Percentiles rank a stretch among this genome's conserved stretches.
Conservation (phyloP, 202 grass and related monocot species). For the Elaeis oleifera region DNA sequence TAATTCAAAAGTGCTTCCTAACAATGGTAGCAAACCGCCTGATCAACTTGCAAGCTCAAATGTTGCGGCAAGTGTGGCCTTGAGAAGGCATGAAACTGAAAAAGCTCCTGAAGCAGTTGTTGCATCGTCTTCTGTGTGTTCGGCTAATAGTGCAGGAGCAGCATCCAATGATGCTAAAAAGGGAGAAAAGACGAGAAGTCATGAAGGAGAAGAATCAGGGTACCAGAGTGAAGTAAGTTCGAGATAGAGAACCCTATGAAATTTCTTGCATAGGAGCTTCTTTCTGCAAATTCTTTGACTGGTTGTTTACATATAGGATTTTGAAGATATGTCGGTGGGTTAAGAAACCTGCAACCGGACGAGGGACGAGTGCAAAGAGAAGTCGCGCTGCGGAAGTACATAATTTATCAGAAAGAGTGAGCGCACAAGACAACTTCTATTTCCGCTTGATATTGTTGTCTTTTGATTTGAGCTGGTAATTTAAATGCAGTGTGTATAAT, state of each 20-base stretch:
- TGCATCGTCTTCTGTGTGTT: slow-evolving; percentile 41
- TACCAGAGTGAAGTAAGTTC: slow-evolving; percentile 51
- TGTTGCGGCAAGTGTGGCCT: neutral
- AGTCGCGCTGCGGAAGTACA: slow-evolving; percentile 62
- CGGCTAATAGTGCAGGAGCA: slow-evolving; percentile 26
- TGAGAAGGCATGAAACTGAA: slow-evolving; percentile 15
- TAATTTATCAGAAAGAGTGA: slow-evolving; percentile 87
- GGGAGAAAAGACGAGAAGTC: slow-evolving; percentile 43
- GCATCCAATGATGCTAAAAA: slow-evolving; percentile 33
- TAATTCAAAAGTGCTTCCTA: too few relatives aligned
- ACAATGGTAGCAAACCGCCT: too few relatives aligned
- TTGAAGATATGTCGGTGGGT: slow-evolving; percentile 25
- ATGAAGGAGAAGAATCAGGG: slow-evolving; percentile 27
- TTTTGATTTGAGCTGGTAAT: neutral
- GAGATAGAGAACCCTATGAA: neutral
- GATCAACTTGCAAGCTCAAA: too few relatives aligned
- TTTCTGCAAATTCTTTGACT: neutral
- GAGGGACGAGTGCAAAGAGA: slow-evolving; percentile 40
- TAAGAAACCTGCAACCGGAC: slow-evolving; percentile 23
- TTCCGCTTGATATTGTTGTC: neutral
- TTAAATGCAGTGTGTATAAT: neutral
- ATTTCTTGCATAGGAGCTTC: too few relatives aligned
- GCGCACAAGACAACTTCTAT: slow-evolving; percentile 1
- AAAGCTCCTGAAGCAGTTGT: slow-evolving; percentile 11
- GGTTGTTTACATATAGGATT: neutral